Evolutionary conservation across 257 asterid genomes (phyloP).

Genomic region (Apocynum venetum): DNA sequence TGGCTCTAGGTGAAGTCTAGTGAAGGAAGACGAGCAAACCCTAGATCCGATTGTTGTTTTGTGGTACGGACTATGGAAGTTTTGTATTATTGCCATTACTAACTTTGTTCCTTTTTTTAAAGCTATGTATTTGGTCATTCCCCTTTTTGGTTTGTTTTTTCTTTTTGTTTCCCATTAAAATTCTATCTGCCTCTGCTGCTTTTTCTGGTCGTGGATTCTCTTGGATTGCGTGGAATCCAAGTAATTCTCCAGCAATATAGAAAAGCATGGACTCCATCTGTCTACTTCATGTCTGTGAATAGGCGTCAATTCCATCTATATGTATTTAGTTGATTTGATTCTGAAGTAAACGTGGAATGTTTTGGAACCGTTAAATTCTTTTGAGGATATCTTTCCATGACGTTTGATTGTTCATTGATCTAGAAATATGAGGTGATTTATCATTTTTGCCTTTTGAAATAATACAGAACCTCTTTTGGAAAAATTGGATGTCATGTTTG

Average conservation of each 20-base stretch:
- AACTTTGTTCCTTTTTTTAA: not conserved
- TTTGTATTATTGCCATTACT: not conserved
- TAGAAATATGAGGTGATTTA: not conserved
- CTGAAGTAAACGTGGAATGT: not conserved
- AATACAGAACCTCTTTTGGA: not conserved
- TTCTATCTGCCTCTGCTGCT: constrained; percentile 11
- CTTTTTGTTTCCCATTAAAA: not conserved
- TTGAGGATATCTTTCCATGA: not conserved
- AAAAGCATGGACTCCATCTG: not conserved
- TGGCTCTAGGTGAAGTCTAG: not conserved
- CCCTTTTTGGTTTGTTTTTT: not conserved
- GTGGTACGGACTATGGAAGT: constrained; percentile 11
- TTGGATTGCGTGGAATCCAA: constrained; percentile 44
- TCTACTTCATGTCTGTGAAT: not conserved
- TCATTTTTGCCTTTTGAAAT: not conserved
- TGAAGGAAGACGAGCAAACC: constrained; percentile 7
- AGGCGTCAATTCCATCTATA: not conserved
- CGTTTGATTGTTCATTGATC: not conserved
- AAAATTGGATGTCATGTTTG: not conserved
- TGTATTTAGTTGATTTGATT: not conserved
- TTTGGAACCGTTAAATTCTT: not conserved
- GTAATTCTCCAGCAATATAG: constrained; percentile 20
- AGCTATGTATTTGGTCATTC: not conserved
- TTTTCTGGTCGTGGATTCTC: constrained; percentile 13
- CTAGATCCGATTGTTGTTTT: constrained; percentile 20